These are phyloP conservation scores for Myrica gale DNA, from an alignment of 306 rosid genomes.

Conservation along the genomic window DNA sequence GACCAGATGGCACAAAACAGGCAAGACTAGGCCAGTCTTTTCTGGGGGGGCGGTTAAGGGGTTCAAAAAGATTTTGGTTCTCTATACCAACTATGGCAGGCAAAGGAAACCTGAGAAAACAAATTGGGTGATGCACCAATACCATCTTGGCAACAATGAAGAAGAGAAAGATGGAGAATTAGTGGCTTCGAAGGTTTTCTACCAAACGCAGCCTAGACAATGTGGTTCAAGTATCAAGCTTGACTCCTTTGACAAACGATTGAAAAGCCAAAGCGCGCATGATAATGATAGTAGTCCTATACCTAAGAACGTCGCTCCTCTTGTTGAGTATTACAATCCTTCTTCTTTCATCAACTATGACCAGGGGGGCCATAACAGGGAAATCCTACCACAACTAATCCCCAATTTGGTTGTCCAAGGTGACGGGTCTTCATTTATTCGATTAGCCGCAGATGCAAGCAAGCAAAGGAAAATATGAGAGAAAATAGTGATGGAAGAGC, in stretches of 20 bases:
- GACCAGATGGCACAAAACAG: conserved; percentile 97
- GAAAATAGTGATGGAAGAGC: conserved; percentile 33
- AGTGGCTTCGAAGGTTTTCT: conserved; percentile 84
- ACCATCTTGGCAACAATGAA: conserved; percentile 77
- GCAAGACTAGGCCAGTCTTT: conserved; percentile 70
- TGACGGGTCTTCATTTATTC: conserved; percentile 59
- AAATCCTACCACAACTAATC: conserved; percentile 52
- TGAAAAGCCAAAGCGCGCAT: conserved; percentile 25
- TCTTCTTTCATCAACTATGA: conserved; percentile 47
- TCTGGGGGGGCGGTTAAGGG: conserved; percentile 53
- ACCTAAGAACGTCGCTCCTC: conserved; percentile 32
- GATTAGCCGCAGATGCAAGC: conserved; percentile 53
- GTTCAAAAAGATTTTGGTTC: conserved; percentile 82
- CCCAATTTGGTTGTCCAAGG: conserved; percentile 62
- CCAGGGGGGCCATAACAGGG: conserved; percentile 41
- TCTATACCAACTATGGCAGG: conserved; percentile 82
- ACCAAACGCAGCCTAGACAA: conserved; percentile 85
- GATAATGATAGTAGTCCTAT: conserved; percentile 11
- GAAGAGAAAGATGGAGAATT: conserved; percentile 87
- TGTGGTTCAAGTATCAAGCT: conserved; percentile 44
- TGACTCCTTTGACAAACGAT: conserved; percentile 38
- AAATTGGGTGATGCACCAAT: conserved; percentile 96
- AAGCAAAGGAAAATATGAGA: conserved; percentile 44
- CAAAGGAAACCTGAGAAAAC: conserved; percentile 81
- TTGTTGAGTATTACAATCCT: conserved; percentile 42